phyloP scores from a whole-genome alignment of 306 rosid species.

The Dryas octopetala region DNA sequence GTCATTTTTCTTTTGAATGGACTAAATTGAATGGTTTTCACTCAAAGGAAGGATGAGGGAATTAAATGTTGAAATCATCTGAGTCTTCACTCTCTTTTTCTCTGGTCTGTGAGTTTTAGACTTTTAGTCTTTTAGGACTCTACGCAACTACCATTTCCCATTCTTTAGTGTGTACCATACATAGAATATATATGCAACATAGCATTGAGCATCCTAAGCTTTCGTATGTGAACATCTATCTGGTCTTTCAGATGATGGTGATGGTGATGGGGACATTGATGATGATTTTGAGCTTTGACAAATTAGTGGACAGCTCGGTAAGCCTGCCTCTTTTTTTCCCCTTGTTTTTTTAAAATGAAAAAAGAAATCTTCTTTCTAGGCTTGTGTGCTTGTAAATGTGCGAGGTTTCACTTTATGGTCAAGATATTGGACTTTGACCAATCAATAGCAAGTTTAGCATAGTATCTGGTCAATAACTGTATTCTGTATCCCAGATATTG shows the following conservation, averaged over 20 bases:
- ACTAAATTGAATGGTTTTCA: background rate
- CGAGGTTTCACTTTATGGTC: background rate
- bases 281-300: slow-evolving; percentile 45
- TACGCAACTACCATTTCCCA: no score
- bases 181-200: background rate
- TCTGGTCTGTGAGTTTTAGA: background rate
- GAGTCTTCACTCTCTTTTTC: background rate
- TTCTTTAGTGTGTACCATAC: background rate
- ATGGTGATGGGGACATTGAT: slow-evolving; percentile 36
- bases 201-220: background rate
- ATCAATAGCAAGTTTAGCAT: background rate
- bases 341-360: no score
- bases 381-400: background rate
- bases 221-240: slow-evolving; percentile 11
- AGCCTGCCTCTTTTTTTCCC: slow-evolving; percentile 23
- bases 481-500: background rate
- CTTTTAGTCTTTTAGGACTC: background rate
- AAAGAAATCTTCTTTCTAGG: background rate
- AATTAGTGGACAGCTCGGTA: slow-evolving; percentile 55
- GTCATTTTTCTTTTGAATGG: background rate
- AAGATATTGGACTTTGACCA: background rate
- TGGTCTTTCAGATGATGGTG: slow-evolving; percentile 44
- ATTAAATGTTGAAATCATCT: background rate
- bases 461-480: background rate
- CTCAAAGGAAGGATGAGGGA: background rate